A percentile compares a stretch with the other conserved stretches of the same genome.
phyloP scores from a whole-genome alignment of 1,284 basidiomycete species.

The Afroboletus lepidellus region DNA sequence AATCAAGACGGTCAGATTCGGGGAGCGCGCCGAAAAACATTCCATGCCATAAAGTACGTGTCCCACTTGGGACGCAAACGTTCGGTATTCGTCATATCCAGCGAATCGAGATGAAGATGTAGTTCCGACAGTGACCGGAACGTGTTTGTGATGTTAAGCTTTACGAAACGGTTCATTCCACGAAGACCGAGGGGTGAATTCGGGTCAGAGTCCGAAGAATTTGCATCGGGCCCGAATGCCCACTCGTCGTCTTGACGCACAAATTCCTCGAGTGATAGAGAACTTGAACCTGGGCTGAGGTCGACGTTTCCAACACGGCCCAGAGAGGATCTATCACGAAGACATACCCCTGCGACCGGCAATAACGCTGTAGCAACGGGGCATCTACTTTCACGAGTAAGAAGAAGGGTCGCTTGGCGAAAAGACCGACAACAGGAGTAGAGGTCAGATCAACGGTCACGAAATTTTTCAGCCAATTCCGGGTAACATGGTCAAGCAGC shows the following conservation, averaged over 20 bases:
- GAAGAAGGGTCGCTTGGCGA: constrained; percentile 89
- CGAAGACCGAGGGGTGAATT: constrained; percentile 37
- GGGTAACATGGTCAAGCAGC: constrained; percentile 78
- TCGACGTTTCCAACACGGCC: constrained; percentile 10
- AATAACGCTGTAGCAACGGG: constrained; percentile 65
- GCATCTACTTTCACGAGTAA: constrained; percentile 86
- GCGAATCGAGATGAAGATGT: constrained; percentile 58
- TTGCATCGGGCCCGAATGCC: constrained; percentile 47
- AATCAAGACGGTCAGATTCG: constrained; percentile 6
- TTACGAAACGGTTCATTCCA: constrained; percentile 49
- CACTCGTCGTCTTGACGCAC: constrained; percentile 59
- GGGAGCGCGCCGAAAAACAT: background rate
- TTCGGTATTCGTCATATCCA: constrained; percentile 71
- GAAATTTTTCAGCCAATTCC: constrained; percentile 77
- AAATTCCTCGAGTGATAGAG: constrained; percentile 65
- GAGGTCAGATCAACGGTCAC: constrained; percentile 78
- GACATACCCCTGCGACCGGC: constrained; percentile 50
- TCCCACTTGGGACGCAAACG: constrained; percentile 89
- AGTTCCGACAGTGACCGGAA: constrained; percentile 58
- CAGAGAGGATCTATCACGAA: background rate
- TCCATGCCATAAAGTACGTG: constrained; percentile 87
- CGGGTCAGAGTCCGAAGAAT: constrained; percentile 1
- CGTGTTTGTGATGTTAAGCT: constrained; percentile 72
- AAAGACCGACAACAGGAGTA: constrained; percentile 61
- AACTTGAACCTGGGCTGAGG: constrained; percentile 22